Base-by-base conservation (phyloP, 192 early-diverging fungal species). In the Allomyces macrogynus region DNA sequence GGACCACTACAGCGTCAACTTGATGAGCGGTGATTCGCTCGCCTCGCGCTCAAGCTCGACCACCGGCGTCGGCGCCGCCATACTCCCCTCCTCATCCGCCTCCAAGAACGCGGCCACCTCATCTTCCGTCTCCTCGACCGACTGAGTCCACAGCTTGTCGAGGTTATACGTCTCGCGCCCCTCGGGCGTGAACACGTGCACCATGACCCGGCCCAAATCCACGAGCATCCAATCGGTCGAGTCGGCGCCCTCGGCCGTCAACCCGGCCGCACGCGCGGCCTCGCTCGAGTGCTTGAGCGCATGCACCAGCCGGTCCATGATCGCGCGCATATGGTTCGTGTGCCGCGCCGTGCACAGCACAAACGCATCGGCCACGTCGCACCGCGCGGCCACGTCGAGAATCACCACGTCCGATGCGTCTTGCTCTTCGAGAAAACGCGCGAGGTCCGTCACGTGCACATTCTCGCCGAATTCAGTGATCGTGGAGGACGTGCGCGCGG, bases 101-200 rank as follows among this genome's bases (percentile, higher is more conserved):
- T 14, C 49, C 20, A 57, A 14, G 3, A 57, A n/a, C 49, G 49
- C 49, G 4, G 12, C 49, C 12, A 57, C 16, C 12, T 57, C 49
- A 14, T 14, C 20, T 16, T 20, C 26, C 27, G 63, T 24, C 40
- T 27, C 63, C 16, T 22, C 61, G 0, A 24, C 24, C 43, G 49
- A 24, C 44, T 43, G 62, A 7, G 71, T 63, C 90, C 90, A 92
- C 26, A 92, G 65, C 1, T 84, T 82, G 63, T 92, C 90, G 12
- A 92, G 67, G 67, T 92, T 81, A 68, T 84, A 81, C 16, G 75
- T 64, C 60, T 72, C 70, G 8, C 88, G 75, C 5, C 81, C 83
- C 67, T 90, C 86, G 20, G 84, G 81, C 5, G 87, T 90, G 72
- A 92, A 87, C 62, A 81, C 72, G 66, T 92, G 90, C 27, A 92